A percentile compares a stretch with the other conserved stretches of the same genome.
These are phyloP conservation scores for Colletotrichum eleusines DNA, from an alignment of 2,329 filamentous ascomycete species.

Conservation along the genomic window DNA sequence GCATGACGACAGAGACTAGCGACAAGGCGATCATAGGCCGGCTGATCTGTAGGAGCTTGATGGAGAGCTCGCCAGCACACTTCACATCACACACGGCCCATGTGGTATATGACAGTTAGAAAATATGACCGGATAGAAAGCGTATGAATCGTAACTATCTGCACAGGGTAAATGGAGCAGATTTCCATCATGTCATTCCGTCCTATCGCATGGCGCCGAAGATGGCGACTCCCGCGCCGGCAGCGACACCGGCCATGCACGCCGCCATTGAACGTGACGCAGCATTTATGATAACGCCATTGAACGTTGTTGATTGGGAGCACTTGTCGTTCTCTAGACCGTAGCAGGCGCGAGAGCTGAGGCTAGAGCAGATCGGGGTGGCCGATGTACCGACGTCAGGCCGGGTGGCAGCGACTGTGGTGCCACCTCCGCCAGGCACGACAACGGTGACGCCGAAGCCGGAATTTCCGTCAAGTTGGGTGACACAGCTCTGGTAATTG, in stretches of 20 bases:
- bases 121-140: not conserved
- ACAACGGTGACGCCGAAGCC: conserved; percentile 67
- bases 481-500: conserved; percentile 67
- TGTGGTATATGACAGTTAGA: not conserved
- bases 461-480: conserved; percentile 57
- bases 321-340: conserved; percentile 58
- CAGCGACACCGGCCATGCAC: conserved; percentile 36
- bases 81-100: not conserved
- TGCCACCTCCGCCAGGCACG: conserved; percentile 65
- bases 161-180: not conserved
- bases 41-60: not conserved
- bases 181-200: not conserved
- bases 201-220: conserved; percentile 34
- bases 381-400: conserved; percentile 59
- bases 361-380: conserved; percentile 66
- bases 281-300: conserved; percentile 42
- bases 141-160: not conserved
- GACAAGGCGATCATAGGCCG: not conserved
- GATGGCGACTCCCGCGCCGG: conserved; percentile 37
- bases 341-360: conserved; percentile 66
- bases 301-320: conserved; percentile 42
- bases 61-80: not conserved
- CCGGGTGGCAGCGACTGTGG: conserved; percentile 61
- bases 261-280: conserved; percentile 35
- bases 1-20: conserved; percentile 20